Percentiles rank a stretch among this genome's conserved stretches.
Evolutionary conservation across 2,329 filamentous ascomycete species (phyloP).

Genomic region (Xylaria sp.): DNA sequence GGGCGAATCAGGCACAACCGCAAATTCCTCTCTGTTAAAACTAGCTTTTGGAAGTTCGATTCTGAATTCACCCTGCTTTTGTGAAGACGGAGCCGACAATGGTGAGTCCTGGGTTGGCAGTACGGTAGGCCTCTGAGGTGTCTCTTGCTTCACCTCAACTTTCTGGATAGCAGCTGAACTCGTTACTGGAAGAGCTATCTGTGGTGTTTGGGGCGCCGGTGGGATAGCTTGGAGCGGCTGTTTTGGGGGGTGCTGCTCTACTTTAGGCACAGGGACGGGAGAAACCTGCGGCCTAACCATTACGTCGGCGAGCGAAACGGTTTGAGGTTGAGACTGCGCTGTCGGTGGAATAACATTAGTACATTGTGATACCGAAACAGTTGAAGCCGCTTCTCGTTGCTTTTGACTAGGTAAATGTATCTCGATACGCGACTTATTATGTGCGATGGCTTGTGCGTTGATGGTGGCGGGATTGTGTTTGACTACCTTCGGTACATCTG

Average conservation of each 20-base stretch:
- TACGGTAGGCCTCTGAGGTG: slow-evolving; percentile 9
- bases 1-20: slow-evolving; percentile 52
- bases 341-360: slow-evolving; percentile 14
- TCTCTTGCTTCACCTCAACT: slow-evolving; percentile 14
- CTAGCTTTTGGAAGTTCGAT: slow-evolving; percentile 53
- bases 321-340: slow-evolving; percentile 36
- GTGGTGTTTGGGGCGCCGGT: neutral
- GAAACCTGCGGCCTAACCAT: slow-evolving; percentile 36
- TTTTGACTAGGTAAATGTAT: slow-evolving; percentile 38
- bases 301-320: slow-evolving; percentile 40
- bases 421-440: slow-evolving; percentile 39
- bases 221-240: slow-evolving; percentile 17
- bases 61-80: slow-evolving; percentile 45
- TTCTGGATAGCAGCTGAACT: slow-evolving; percentile 10
- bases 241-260: slow-evolving; percentile 27
- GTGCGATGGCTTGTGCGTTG: slow-evolving; percentile 40
- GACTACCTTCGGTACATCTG: slow-evolving; percentile 41
- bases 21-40: slow-evolving; percentile 60
- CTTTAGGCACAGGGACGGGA: slow-evolving; percentile 24
- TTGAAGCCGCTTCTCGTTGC: slow-evolving; percentile 34
- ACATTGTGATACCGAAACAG: slow-evolving; percentile 28
- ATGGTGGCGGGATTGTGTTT: slow-evolving; percentile 49
- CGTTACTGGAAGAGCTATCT: slow-evolving; percentile 1
- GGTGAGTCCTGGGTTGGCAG: slow-evolving; percentile 15
- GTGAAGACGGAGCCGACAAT: slow-evolving; percentile 20